Evolutionary conservation across 2,329 filamentous ascomycete genomes (phyloP).

Genomic region (Epichloe sibirici): DNA sequence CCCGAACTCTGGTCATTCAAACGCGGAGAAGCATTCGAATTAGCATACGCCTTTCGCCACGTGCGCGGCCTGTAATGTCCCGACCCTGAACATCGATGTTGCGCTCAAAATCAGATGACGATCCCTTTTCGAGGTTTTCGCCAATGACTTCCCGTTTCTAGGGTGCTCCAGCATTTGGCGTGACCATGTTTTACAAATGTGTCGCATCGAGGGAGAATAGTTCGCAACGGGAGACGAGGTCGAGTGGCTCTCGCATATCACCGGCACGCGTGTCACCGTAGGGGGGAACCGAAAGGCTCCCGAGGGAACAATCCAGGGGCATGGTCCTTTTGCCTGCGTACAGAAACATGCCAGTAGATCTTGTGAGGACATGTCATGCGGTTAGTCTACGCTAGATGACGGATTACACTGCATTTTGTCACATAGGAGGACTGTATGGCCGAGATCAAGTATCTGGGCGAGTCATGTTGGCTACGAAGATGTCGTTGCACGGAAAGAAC

Average conservation of each 20-base stretch:
- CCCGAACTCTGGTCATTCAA: not conserved
- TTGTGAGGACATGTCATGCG: constrained; percentile 1
- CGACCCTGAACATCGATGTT: not conserved
- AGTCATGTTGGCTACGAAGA: not conserved
- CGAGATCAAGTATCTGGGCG: not conserved
- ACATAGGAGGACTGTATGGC: not conserved
- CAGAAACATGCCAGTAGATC: not conserved
- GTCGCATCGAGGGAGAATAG: not conserved
- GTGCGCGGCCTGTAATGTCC: not conserved
- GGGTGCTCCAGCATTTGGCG: not conserved
- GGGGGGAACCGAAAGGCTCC: not conserved
- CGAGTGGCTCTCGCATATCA: not conserved
- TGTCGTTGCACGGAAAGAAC: not conserved
- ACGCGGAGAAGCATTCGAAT: not conserved
- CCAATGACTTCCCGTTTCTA: not conserved
- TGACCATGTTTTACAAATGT: not conserved
- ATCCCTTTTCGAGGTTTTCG: not conserved
- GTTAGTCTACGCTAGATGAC: not conserved
- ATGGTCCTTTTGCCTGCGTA: not conserved
- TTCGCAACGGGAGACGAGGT: not conserved
- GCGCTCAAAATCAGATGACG: not conserved
- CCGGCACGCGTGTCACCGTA: not conserved
- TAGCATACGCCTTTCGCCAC: not conserved
- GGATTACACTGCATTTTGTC: constrained; percentile 1
- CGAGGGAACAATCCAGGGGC: not conserved